phyloP scores from a whole-genome alignment of 1,139 yeast genomes.

The Protomyces inundatus region DNA sequence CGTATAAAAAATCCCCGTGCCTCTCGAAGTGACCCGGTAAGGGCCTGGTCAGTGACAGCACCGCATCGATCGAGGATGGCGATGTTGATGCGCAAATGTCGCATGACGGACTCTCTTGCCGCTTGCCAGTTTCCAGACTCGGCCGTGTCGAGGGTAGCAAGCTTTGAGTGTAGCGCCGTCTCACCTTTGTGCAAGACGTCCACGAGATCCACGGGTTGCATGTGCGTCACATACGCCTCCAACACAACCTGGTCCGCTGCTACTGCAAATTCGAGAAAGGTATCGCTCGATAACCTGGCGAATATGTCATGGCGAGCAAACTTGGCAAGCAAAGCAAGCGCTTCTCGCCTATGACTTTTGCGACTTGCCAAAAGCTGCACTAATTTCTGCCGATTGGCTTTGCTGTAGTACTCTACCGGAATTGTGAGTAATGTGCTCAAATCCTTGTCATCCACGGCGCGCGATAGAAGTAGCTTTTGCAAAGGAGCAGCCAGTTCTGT shows the following conservation, averaged over 20 bases:
- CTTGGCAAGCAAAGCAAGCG: not conserved
- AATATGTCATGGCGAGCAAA: constrained; percentile 5
- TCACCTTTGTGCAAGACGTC: not conserved
- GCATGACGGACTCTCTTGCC: not conserved
- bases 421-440: not conserved
- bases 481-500: not conserved
- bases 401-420: constrained; percentile 11
- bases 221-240: not conserved
- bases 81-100: not conserved
- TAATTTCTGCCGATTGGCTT: not conserved
- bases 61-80: not conserved
- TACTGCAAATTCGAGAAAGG: not conserved
- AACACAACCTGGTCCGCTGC: not conserved
- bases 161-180: too few species aligned
- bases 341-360: too few species aligned
- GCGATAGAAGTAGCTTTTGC: not conserved
- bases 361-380: not conserved
- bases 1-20: not conserved
- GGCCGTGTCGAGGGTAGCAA: too few species aligned
- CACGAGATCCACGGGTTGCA: not conserved
- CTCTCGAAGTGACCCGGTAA: not conserved
- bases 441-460: not conserved
- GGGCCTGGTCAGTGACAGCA: not conserved
- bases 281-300: not conserved
- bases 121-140: too few species aligned